A percentile compares a stretch with the other conserved stretches of the same genome.
These are phyloP conservation scores for Hyphodiscus sp. DNA, from an alignment of 2,329 filamentous ascomycete genomes.

Conservation along the genomic window DNA sequence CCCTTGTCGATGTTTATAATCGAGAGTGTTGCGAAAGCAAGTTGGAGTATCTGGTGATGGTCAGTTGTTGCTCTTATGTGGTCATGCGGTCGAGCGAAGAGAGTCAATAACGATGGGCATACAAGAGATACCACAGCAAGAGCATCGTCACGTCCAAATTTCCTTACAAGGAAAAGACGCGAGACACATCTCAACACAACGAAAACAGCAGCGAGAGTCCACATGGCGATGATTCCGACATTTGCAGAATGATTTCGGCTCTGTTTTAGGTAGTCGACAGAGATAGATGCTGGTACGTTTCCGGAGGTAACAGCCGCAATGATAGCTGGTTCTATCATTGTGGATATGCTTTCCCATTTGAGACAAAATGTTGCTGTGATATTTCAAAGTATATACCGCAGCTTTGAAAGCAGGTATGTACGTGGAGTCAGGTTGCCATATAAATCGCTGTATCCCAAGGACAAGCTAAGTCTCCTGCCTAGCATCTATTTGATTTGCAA, in stretches of 20 bases:
- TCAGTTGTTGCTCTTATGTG: not conserved
- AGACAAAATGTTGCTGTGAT: too few species aligned
- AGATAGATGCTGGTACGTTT: not conserved
- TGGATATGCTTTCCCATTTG: not conserved
- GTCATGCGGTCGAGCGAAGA: not conserved
- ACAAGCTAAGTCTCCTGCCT: too few species aligned
- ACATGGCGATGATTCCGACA: not conserved
- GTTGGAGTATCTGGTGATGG: not conserved
- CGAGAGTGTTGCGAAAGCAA: not conserved
- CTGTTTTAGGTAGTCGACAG: not conserved
- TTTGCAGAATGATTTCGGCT: not conserved
- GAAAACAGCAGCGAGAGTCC: not conserved
- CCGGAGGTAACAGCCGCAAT: not conserved
- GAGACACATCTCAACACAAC: not conserved
- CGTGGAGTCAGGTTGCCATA: too few species aligned
- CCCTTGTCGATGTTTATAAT: slow-evolving; percentile 41
- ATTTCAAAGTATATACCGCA: too few species aligned
- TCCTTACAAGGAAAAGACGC: not conserved
- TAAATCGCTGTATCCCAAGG: too few species aligned
- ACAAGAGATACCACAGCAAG: not conserved
- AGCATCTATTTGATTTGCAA: too few species aligned
- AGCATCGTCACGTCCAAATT: not conserved
- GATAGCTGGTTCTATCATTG: not conserved
- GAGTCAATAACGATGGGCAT: not conserved
- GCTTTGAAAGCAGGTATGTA: too few species aligned